A percentile compares a stretch with the other conserved stretches of the same genome.
Evolutionary conservation across 257 asterid genomes (phyloP).

Genomic region (Rubia yunnanensis): DNA sequence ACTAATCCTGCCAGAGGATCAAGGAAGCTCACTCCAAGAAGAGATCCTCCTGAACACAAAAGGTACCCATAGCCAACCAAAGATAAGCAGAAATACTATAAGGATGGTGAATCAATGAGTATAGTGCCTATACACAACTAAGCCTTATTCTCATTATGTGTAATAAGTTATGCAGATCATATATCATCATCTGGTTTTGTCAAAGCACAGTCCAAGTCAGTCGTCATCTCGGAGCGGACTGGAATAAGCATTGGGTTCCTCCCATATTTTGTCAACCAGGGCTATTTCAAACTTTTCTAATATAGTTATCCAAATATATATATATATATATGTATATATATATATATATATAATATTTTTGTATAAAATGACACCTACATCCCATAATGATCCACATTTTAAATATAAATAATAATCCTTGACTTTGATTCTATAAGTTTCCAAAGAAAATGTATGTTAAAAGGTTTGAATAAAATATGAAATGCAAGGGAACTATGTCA

Average conservation of each 20-base stretch:
- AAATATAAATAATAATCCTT: background rate
- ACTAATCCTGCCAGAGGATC: conserved; percentile 96
- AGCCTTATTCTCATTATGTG: background rate
- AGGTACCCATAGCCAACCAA: background rate
- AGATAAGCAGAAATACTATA: background rate
- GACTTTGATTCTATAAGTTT: background rate
- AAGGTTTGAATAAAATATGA: background rate
- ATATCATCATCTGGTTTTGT: background rate
- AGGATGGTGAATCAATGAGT: background rate
- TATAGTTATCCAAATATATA: too few species aligned
- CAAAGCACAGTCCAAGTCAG: too few species aligned
- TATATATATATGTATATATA: too few species aligned
- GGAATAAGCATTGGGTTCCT: too few species aligned
- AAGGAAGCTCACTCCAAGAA: conserved; percentile 77
- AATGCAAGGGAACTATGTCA: conserved; percentile 3
- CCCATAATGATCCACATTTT: background rate
- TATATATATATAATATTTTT: too few species aligned
- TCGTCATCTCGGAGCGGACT: too few species aligned
- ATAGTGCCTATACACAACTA: background rate
- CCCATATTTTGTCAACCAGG: too few species aligned
- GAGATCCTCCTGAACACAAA: conserved; percentile 64
- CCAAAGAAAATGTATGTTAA: background rate
- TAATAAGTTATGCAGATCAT: background rate
- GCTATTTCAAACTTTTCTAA: too few species aligned
- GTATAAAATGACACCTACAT: too few species aligned